Evolutionary conservation across 371 early-diverging fungal species (phyloP), one percentile per base, ranked within the genome.

Genomic region (Lichtheimia corymbifera): DNA sequence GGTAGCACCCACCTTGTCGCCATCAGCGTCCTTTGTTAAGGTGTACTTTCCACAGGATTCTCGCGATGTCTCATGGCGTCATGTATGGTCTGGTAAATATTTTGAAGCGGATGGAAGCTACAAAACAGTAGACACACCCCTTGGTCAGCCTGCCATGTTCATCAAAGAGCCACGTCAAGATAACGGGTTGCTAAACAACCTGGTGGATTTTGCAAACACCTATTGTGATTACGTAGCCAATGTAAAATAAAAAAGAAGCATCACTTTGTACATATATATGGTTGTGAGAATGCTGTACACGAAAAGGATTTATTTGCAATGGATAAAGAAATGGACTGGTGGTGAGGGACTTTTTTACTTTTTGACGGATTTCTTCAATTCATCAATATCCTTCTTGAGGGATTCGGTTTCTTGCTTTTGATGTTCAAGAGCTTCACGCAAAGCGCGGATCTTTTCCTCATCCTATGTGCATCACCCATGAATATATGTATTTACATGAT

Each of bases 81-180:
- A 80, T 57, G 68, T 80, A 18, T 80, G 80, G 80, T 65, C 71
- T 22, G 80, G 78, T 2, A 70, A 67, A 41, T 66, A 68, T 24
- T 80, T 72, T 63, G 54, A 68, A 28, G 72, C 68, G 4, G 71
- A 77, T 65, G 78, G 76, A 20, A 63, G 53, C 7, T 76, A 76
- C 40, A 62, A 70, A 41, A 53, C 74, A 4, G 56, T 80, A 0
- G 72, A 77, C 64, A 65, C 78, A 2, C 80, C 80, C 17, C 12
- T 77, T 22, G 80, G 80, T 3, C 74, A 73, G 22, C 80, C 80
- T 17, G 68, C 77, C n/a, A 71, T 68, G 5, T 77, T 80, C 51
- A 62, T 77, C n/a, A 75, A 63, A 50, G 80, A 77, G 35, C 80
- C 80, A 3, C 59, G 80, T 49, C 64, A 64, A 41, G 78, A 80